Evolutionary conservation across 73 alveolate genomes (phyloP).

Genomic region (Urostyla sp.): DNA sequence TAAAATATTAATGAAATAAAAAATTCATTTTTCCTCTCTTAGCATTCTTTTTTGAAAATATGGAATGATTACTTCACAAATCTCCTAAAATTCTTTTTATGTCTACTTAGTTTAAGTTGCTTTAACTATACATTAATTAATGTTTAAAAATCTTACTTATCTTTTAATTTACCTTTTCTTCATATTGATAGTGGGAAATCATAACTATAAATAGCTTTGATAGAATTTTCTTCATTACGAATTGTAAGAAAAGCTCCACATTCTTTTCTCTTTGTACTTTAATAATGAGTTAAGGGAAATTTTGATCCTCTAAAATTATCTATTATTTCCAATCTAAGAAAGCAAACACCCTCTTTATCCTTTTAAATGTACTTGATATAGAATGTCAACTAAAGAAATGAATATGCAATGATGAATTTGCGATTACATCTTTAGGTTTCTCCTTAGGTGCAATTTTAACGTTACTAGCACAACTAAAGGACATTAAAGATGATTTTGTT

Average conservation of each 20-base stretch:
- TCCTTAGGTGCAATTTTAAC: neutral
- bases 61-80: neutral
- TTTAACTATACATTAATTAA: neutral
- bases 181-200: slow-evolving; percentile 2
- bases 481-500: neutral
- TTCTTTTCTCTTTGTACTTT: slow-evolving; percentile 25
- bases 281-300: neutral
- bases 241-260: neutral
- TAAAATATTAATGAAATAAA: too few species aligned
- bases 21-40: too few species aligned
- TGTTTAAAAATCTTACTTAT: too few species aligned
- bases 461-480: neutral
- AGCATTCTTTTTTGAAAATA: neutral
- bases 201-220: neutral
- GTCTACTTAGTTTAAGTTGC: slow-evolving; percentile 25
- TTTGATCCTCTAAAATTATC: neutral
- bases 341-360: neutral
- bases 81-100: slow-evolving; percentile 3
- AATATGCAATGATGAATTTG: neutral
- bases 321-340: neutral
- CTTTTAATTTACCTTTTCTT: neutral
- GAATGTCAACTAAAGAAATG: neutral
- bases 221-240: slow-evolving; percentile 5
- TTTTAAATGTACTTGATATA: neutral
- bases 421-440: neutral